Conservation (phyloP, 2,329 filamentous ascomycete genomes). For the Fusarium oxysporum region DNA sequence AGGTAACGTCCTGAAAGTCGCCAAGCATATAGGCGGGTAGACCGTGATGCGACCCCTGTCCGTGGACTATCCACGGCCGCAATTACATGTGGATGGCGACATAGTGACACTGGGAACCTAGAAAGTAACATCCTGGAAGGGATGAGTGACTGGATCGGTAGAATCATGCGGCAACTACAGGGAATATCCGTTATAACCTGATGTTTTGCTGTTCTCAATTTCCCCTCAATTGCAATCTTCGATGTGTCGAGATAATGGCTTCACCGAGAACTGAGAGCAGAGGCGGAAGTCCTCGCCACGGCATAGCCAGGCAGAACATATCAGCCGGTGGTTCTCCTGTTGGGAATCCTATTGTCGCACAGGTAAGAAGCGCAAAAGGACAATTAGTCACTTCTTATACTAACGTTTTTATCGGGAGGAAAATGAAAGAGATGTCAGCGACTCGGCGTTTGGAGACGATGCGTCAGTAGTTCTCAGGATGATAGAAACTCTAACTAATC, state of each 20-base stretch:
- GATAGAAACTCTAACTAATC: no score
- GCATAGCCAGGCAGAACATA: not conserved
- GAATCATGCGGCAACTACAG: not conserved
- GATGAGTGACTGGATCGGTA: not conserved
- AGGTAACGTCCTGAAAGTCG: no score
- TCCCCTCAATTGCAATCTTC: not conserved
- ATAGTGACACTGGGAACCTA: not conserved
- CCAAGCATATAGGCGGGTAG: no score
- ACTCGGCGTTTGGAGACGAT: not conserved
- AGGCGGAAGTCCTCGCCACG: not conserved
- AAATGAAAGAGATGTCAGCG: not conserved
- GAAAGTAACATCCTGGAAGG: not conserved
- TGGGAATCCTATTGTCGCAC: not conserved
- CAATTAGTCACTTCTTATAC: fast-evolving
- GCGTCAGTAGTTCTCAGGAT: not conserved
- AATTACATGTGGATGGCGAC: not conserved
- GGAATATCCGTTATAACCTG: not conserved
- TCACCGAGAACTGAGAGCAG: not conserved
- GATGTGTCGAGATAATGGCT: not conserved
- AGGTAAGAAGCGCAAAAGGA: not conserved
- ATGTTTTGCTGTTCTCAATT: not conserved
- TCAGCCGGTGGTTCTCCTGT: not conserved
- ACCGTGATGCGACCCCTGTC: not conserved
- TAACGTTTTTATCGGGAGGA: not conserved
- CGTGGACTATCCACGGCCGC: not conserved